Evolutionary conservation across 306 rosid genomes (phyloP), one percentile per base, ranked within the genome.

Genomic region (Inga oerstediana): DNA sequence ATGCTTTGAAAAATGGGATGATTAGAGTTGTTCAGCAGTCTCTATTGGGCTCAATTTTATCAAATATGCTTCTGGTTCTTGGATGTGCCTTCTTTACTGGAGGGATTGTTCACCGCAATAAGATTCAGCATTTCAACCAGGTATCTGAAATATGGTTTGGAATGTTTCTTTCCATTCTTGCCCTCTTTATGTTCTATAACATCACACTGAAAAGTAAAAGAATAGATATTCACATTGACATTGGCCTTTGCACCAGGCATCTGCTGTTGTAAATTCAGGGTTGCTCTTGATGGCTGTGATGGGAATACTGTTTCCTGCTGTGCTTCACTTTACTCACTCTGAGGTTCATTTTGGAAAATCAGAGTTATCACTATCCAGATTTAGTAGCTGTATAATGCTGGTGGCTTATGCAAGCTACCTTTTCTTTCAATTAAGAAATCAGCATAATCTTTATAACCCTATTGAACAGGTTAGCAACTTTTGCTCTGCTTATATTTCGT

Each of bases 1-100:
- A 92, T 64, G 98, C 98, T 16, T 84, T 95, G 84, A 91, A 95
- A 78, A 89, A 86, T 66, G 94, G 92, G 79, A 95, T 95, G 98
- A 91, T 93, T 70, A 92, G 98, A 86, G 98, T 95, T 78, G 98
- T 95, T 87, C 98, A 95, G 77, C 98, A 95, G 72, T 92, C 98
- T 77, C 88, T 95, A 51, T 84, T 95, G 67, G 98, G 98, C 46
- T 95, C 98, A 12, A 93, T 92, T 88, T 87, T 95, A 83, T 95
- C 98, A 65, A 95, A 95, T 85, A 93, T 95, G 97, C 97, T 95
- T 52, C 85, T 95, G 37, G 98, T 95, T 75, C 98, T 95, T 64
- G 98, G 98, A 20, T 93, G 97, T 78, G 97, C 98, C 70, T 95
- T 95, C 91, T 95, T 95, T 78, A 87, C 92, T 17, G 98, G 98